Percentiles rank a stretch among this genome's conserved stretches.
Conservation (phyloP, 1,284 basidiomycete genomes). For the Austroboletus rostrupii region DNA sequence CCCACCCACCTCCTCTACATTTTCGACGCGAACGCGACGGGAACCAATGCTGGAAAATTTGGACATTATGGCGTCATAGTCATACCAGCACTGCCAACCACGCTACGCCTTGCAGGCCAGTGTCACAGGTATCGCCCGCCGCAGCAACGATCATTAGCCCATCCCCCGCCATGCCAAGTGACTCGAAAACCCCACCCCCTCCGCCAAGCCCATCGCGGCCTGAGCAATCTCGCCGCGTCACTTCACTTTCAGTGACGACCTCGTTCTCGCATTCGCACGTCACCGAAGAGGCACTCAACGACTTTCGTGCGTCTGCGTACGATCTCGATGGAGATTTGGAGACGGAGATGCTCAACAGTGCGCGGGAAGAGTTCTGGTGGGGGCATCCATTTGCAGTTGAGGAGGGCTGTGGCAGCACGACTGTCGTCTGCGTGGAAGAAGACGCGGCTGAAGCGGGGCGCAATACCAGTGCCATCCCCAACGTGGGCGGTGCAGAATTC, state of each 20-base stretch:
- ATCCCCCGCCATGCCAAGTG: not conserved
- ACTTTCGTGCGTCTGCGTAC: conserved; percentile 25
- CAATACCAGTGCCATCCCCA: conserved; percentile 1
- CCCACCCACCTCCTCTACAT: conserved; percentile 4
- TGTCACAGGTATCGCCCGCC: conserved; percentile 1
- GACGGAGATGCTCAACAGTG: conserved; percentile 28
- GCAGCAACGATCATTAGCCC: not conserved
- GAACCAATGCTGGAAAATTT: conserved; percentile 17
- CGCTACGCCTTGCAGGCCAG: not conserved
- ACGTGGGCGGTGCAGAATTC: conserved; percentile 10
- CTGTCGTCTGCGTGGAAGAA: not conserved
- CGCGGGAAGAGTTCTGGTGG: conserved; percentile 13
- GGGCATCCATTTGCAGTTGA: conserved; percentile 12
- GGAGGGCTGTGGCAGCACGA: not conserved
- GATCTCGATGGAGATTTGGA: conserved; percentile 26
- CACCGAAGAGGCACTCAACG: conserved; percentile 23
- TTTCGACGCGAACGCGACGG: conserved; percentile 2
- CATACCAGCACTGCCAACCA: not conserved
- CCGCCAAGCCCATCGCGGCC: conserved; percentile 7
- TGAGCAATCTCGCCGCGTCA: conserved; percentile 19
- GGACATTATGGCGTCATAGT: conserved; percentile 13
- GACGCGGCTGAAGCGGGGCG: conserved; percentile 1
- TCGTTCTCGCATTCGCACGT: conserved; percentile 26
- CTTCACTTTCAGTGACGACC: conserved; percentile 23
- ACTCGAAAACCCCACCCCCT: not conserved